These are phyloP conservation scores for Auriscalpium microsporum DNA, from an alignment of 768 basidiomycete species.

Conservation along the genomic window DNA sequence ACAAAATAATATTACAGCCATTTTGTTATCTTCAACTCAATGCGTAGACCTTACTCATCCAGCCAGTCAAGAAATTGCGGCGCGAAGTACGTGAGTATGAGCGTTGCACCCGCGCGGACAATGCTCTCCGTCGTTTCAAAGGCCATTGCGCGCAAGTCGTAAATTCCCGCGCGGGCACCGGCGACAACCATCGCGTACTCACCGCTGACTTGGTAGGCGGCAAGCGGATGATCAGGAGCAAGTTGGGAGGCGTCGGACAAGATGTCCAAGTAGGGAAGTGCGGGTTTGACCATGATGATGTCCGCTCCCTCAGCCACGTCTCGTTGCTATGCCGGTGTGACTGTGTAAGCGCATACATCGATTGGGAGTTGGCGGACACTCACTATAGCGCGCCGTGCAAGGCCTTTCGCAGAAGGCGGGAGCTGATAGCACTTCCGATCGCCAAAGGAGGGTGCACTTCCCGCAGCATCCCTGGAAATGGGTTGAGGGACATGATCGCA, in stretches of 20 bases:
- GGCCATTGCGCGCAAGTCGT: slow-evolving; percentile 85
- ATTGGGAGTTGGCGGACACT: slow-evolving; percentile 21
- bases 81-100: slow-evolving; percentile 93
- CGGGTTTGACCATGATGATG: slow-evolving; percentile 98
- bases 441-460: slow-evolving; percentile 90
- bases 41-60: slow-evolving; percentile 19
- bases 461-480: slow-evolving; percentile 80
- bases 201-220: slow-evolving; percentile 95
- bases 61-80: slow-evolving; percentile 93
- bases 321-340: slow-evolving; percentile 51
- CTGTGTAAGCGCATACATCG: too few species aligned
- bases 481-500: neutral
- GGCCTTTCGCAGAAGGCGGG: slow-evolving; percentile 78
- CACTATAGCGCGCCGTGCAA: slow-evolving; percentile 90
- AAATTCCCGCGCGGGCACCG: slow-evolving; percentile 90
- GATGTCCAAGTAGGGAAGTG: slow-evolving; percentile 94
- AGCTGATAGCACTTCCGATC: slow-evolving; percentile 98
- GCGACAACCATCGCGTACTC: slow-evolving; percentile 98
- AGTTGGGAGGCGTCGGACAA: slow-evolving; percentile 80
- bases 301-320: slow-evolving; percentile 91
- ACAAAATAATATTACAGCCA: too few species aligned
- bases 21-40: too few species aligned
- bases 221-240: slow-evolving; percentile 83
- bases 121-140: slow-evolving; percentile 90
- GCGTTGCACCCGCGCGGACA: slow-evolving; percentile 82